Percentiles rank a stretch among this genome's conserved stretches.
These are phyloP conservation scores for Starmerella floris DNA, from an alignment of 805 yeast genomes.

Conservation along the genomic window DNA sequence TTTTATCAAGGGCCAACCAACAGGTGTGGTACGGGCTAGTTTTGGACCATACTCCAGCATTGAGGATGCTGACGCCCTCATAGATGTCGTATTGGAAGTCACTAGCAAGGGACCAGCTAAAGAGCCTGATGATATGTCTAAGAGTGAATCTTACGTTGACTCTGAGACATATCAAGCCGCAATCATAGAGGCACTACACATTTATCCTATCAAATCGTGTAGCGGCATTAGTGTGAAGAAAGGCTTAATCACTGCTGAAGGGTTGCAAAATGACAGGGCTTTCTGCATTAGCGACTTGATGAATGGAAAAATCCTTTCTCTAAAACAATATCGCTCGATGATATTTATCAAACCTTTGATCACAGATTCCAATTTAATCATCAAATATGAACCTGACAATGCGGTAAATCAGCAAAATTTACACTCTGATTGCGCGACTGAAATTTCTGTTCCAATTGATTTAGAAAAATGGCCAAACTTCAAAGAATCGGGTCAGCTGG, in stretches of 20 bases:
- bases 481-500: neutral
- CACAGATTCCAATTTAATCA: neutral
- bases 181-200: constrained; percentile 3
- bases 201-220: constrained; percentile 37
- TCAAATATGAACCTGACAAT: neutral
- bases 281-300: constrained; percentile 29
- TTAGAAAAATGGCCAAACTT: constrained; percentile 6
- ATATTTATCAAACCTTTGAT: constrained; percentile 27
- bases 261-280: constrained; percentile 32
- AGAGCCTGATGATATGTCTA: too few species aligned
- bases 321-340: constrained; percentile 30
- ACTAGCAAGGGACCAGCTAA: too few species aligned
- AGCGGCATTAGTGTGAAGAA: constrained; percentile 26
- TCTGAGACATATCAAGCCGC: too few species aligned
- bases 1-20: constrained; percentile 29
- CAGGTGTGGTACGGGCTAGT: constrained; percentile 34
- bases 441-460: constrained; percentile 6
- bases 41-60: constrained; percentile 31
- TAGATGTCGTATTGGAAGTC: constrained; percentile 23
- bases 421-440: neutral
- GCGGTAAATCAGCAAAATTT: neutral
- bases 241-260: constrained; percentile 21
- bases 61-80: constrained; percentile 28
- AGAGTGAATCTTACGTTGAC: too few species aligned
- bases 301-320: constrained; percentile 24